Percentiles rank a stretch among this genome's conserved stretches.
phyloP scores from a whole-genome alignment of 352 stramenopile genomes.

The Globisporangium polare region DNA sequence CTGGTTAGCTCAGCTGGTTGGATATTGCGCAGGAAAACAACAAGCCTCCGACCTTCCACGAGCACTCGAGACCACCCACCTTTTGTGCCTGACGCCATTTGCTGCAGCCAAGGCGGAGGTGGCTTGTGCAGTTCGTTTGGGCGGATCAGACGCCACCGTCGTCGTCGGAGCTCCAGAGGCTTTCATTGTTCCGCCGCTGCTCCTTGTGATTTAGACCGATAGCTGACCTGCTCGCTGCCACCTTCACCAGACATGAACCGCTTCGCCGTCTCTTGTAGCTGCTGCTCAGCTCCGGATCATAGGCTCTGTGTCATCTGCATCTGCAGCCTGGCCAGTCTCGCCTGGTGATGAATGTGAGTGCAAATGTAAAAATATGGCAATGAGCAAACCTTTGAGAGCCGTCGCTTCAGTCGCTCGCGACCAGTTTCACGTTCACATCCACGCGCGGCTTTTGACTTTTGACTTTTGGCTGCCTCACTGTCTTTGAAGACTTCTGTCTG shows the following conservation, averaged over 20 bases:
- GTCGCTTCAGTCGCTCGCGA: constrained; percentile 9
- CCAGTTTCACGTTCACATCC: constrained; percentile 3
- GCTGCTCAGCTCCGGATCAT: background rate
- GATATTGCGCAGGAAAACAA: background rate
- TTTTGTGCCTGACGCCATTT: constrained; percentile 5
- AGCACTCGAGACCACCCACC: background rate
- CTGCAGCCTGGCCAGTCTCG: background rate
- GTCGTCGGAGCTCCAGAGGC: background rate
- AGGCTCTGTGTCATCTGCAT: background rate
- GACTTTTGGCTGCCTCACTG: background rate
- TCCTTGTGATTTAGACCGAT: background rate
- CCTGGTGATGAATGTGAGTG: background rate
- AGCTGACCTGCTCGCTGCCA: background rate
- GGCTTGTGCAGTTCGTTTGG: background rate
- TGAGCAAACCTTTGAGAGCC: background rate
- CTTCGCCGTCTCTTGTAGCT: background rate
- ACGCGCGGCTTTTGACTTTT: background rate
- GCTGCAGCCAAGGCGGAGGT: background rate
- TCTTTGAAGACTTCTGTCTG: background rate
- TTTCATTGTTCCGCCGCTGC: constrained; percentile 5
- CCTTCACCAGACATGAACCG: too few species aligned
- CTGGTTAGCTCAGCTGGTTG: background rate
- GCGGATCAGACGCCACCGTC: background rate
- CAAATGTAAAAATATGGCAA: constrained; percentile 2
- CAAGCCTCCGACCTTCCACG: background rate